phyloP scores from a whole-genome alignment of 2,329 filamentous ascomycete genomes.

The Fusarium sp. region DNA sequence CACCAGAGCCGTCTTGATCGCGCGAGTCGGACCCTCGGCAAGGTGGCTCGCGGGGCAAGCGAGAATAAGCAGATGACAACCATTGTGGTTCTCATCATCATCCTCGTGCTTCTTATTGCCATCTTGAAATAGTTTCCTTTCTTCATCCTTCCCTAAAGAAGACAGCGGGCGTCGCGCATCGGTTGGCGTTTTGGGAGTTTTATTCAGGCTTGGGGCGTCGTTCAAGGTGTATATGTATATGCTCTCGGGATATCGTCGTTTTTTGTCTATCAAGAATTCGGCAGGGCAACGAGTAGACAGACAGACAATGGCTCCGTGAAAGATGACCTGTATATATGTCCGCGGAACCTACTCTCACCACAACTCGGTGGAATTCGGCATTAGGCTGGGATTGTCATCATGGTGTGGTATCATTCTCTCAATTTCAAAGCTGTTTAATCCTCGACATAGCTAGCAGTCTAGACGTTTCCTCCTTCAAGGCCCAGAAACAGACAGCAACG shows the following conservation, averaged over 20 bases:
- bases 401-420: constrained; percentile 23
- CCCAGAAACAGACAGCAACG: constrained; percentile 6
- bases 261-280: neutral
- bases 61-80: constrained; percentile 88
- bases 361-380: neutral
- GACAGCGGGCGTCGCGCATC: constrained; percentile 34
- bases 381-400: constrained; percentile 2
- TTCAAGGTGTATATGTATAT: neutral
- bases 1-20: constrained; percentile 79
- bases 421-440: constrained; percentile 12
- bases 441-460: constrained; percentile 28
- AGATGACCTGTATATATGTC: constrained; percentile 15
- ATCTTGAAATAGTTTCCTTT: constrained; percentile 69
- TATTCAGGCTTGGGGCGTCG: neutral
- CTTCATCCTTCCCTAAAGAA: constrained; percentile 6
- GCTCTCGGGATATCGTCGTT: neutral
- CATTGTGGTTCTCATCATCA: constrained; percentile 81
- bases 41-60: constrained; percentile 74
- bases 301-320: neutral
- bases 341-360: neutral
- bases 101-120: constrained; percentile 82
- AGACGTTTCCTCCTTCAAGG: constrained; percentile 8
- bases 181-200: constrained; percentile 36
- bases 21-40: constrained; percentile 74
- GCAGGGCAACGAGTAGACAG: neutral